Conservation (phyloP, 108 stramenopile genomes). For the Discostella stelligeroides region DNA sequence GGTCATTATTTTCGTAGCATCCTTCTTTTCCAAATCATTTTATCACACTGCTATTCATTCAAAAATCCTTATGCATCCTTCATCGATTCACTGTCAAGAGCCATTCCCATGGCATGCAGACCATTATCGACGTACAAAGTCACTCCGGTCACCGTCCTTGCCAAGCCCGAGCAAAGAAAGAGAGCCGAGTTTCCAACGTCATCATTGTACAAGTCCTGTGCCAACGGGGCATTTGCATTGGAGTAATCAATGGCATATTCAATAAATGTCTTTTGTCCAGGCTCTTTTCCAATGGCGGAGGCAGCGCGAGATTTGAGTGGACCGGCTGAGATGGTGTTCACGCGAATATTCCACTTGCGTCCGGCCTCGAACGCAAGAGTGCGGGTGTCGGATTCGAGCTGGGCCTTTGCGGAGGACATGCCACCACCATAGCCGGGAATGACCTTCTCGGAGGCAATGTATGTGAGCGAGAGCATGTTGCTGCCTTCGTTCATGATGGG, state of each 20-base stretch:
- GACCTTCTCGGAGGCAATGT: conserved; percentile 98
- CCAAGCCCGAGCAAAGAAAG: conserved; percentile 91
- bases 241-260: conserved; percentile 98
- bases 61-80: conserved; percentile 18
- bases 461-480: conserved; percentile 92
- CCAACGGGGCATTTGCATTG: conserved; percentile 95
- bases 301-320: conserved; percentile 97
- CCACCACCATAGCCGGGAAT: conserved; percentile 99
- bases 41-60: no score
- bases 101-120: conserved; percentile 94
- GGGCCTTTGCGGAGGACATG: conserved; percentile 97
- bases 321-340: conserved; percentile 98
- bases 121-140: conserved; percentile 94
- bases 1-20: no score
- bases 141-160: conserved; percentile 91
- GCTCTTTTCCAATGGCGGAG: conserved; percentile 90
- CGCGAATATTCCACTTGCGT: conserved; percentile 91
- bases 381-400: conserved; percentile 96
- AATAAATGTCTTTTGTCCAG: conserved; percentile 95
- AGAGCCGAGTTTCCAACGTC: conserved; percentile 94
- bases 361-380: conserved; percentile 96
- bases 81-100: conserved; percentile 83
- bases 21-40: no score
- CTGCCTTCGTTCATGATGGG: conserved; percentile 97
- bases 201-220: conserved; percentile 96